phyloP scores from a whole-genome alignment of 176 grass and related monocot species.

The Musa beccarii region DNA sequence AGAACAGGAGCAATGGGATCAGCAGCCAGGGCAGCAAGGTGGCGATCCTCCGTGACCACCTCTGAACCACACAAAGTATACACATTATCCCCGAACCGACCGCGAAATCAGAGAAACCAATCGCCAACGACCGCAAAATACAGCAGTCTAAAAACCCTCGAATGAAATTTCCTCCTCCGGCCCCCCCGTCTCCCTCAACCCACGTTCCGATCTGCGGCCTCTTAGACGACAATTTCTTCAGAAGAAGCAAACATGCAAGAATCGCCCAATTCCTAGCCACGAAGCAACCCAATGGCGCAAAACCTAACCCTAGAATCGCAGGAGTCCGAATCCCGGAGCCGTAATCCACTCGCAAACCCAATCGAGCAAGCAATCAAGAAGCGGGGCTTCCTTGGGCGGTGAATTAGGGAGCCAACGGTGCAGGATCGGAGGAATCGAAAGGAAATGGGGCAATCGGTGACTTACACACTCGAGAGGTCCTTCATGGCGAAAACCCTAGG shows the following conservation, averaged over 20 bases:
- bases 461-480: not conserved
- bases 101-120: not conserved
- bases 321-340: not conserved
- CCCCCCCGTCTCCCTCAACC: not conserved
- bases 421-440: not conserved
- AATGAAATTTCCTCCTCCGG: not conserved
- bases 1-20: slow-evolving; percentile 67
- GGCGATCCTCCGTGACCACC: slow-evolving; percentile 92
- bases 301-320: not conserved
- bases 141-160: not conserved
- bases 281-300: not conserved
- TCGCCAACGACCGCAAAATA: not conserved
- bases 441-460: not conserved
- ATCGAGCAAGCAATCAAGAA: not conserved
- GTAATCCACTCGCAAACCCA: not conserved
- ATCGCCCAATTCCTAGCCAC: not conserved
- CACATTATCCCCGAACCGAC: slow-evolving; percentile 61
- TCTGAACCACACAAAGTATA: slow-evolving; percentile 88
- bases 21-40: slow-evolving; percentile 86
- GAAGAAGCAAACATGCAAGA: not conserved
- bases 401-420: not conserved
- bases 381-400: too few relatives aligned
- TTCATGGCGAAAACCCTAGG: slow-evolving; percentile 10
- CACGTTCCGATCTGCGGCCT: not conserved
- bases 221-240: not conserved